A percentile compares a stretch with the other conserved stretches of the same genome.
These are phyloP conservation scores for Fusarium protoensiforme DNA, from an alignment of 2,329 filamentous ascomycete species.

Conservation along the genomic window DNA sequence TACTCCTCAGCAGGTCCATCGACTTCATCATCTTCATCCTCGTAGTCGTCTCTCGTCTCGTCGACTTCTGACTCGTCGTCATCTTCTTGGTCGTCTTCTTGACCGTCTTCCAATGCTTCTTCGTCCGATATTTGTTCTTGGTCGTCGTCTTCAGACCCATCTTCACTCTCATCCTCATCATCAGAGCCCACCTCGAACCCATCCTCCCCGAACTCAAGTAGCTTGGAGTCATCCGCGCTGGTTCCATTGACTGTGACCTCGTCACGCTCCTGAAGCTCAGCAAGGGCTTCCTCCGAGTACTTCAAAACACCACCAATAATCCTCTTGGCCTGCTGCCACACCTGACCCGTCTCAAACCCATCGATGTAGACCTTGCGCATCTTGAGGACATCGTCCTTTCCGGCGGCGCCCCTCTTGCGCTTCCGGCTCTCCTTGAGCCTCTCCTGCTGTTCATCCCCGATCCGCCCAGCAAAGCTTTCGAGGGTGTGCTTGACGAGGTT, in stretches of 20 bases:
- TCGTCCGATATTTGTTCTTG: conserved; percentile 39
- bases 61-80: conserved; percentile 51
- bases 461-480: conserved; percentile 78
- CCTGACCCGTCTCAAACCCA: conserved; percentile 87
- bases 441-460: conserved; percentile 78
- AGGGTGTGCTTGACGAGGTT: conserved; percentile 83
- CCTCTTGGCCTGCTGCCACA: conserved; percentile 92
- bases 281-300: conserved; percentile 59
- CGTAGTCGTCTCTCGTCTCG: conserved; percentile 47
- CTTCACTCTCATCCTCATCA: conserved; percentile 43
- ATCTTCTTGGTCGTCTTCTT: conserved; percentile 49
- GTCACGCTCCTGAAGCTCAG: conserved; percentile 62
- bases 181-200: conserved; percentile 47
- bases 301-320: conserved; percentile 73
- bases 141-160: conserved; percentile 45
- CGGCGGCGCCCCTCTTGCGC: conserved; percentile 73
- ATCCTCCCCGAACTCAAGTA: conserved; percentile 42
- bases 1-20: conserved; percentile 60
- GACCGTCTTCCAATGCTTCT: conserved; percentile 36
- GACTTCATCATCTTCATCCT: conserved; percentile 52
- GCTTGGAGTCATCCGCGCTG: conserved; percentile 48
- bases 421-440: conserved; percentile 79
- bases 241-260: conserved; percentile 53
- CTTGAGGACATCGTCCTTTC: conserved; percentile 70
- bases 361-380: conserved; percentile 86